Conservation (phyloP, 129 eudicot species). For the Cynara cardunculus region DNA sequence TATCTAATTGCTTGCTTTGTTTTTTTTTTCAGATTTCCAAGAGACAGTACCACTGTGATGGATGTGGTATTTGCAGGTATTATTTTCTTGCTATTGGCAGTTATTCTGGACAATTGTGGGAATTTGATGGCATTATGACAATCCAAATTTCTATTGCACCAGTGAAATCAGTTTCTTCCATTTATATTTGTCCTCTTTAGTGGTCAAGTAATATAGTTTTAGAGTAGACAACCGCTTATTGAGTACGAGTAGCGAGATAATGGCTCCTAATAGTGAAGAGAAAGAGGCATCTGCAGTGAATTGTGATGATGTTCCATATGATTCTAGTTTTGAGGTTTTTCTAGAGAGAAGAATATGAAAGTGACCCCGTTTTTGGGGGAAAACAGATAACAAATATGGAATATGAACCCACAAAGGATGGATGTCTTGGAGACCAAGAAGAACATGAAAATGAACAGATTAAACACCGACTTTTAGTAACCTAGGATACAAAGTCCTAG, state of each 20-base stretch:
- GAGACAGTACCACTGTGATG: conserved; percentile 72
- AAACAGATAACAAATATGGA: no score
- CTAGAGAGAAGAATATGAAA: neutral
- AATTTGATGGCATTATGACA: no score
- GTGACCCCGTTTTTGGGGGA: neutral
- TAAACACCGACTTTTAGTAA: neutral
- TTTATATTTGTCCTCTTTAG: no score
- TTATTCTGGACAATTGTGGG: neutral
- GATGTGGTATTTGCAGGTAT: conserved; percentile 94
- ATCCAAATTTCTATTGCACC: no score
- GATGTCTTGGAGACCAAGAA: neutral
- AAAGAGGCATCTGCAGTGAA: no score
- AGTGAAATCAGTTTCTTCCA: no score
- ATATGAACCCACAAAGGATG: neutral
- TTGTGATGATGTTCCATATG: no score
- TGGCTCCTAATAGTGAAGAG: no score
- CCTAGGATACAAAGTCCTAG: neutral
- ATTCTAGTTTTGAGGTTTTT: no score
- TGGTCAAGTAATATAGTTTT: no score
- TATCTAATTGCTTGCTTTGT: conserved; percentile 3
- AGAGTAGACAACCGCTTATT: no score
- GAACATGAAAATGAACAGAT: neutral
- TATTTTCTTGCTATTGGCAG: neutral
- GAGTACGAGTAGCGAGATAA: no score
- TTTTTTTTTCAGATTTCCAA: conserved; percentile 67